These are phyloP conservation scores for Dentipellis sp. DNA, from an alignment of 768 basidiomycete species.

Conservation along the genomic window DNA sequence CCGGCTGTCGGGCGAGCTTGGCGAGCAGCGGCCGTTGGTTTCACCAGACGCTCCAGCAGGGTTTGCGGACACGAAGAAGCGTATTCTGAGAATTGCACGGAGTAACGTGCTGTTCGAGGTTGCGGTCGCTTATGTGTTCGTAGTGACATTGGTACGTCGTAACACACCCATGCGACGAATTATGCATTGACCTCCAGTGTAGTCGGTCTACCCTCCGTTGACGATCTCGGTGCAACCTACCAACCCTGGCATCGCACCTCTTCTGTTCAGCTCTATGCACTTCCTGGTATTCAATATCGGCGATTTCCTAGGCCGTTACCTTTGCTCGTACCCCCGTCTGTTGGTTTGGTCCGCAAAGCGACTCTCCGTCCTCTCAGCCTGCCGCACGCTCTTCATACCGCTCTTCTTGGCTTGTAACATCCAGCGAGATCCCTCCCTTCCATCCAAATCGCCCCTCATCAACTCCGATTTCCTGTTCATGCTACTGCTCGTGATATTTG, in stretches of 20 bases:
- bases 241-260: constrained; percentile 57
- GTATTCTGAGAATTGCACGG: constrained; percentile 46
- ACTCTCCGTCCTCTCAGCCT: constrained; percentile 53
- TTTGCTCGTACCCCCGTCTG: constrained; percentile 56
- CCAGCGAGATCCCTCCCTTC: constrained; percentile 31
- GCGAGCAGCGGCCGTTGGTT: constrained; percentile 29
- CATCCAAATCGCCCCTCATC: constrained; percentile 33
- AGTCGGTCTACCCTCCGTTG: constrained; percentile 86
- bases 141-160: constrained; percentile 64
- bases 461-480: constrained; percentile 73
- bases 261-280: constrained; percentile 75
- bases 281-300: constrained; percentile 71
- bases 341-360: constrained; percentile 60
- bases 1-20: constrained; percentile 19
- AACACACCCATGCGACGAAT: neutral
- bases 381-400: constrained; percentile 77
- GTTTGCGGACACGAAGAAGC: constrained; percentile 28
- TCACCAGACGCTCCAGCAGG: constrained; percentile 18
- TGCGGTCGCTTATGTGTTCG: constrained; percentile 67
- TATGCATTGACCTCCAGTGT: neutral
- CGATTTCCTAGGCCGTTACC: constrained; percentile 61
- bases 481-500: constrained; percentile 62
- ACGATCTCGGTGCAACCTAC: constrained; percentile 68
- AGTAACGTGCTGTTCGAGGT: constrained; percentile 63
- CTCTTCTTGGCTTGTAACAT: constrained; percentile 87